Evolutionary conservation across 306 rosid species (phyloP), one percentile per base, ranked within the genome.

Genomic region (Castanospermum australe): DNA sequence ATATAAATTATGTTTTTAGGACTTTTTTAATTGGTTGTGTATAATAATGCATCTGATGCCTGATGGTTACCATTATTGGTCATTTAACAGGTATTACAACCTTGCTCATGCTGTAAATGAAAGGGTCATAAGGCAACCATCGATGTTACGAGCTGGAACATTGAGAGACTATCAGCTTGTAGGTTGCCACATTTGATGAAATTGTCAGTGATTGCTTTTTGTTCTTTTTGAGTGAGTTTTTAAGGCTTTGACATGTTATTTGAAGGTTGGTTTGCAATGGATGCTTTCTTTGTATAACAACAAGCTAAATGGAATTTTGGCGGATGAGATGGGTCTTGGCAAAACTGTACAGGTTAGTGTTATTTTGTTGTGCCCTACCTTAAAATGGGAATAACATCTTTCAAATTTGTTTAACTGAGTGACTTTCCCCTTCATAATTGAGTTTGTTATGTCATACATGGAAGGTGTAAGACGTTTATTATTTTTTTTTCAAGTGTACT

Each of bases 81-180:
- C 24, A 22, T 47, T 79, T 76, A 36, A 84, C 89, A 95, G 99
- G 94, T 95, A 95, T 85, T 95, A 95, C 84, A 86, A 67, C 81
- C 99, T 95, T 82, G 99, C 99, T 30, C 99, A 95, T 85, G 99
- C 99, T 70, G 99, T 95, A 84, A 92, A 76, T 84, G 99, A 95
- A 84, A 95, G 83, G 82, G 94, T 95, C 77, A 41, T 51, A 12
- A 85, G 96, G 81, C 99, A 95, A 73, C 99, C 99, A 44, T 92
- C 99, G 25, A 91, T 91, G 97, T 85, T 95, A 83, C 87, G 99
- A 65, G 87, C 93, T 60, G 99, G 99, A 86, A 92, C 89, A 57
- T 84, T 95, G 79, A 91, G 99, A 91, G 99, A 95, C 83, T 95
- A 95, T 95, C 99, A 95, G 78, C 91, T 95, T 76, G 99, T 95